Base-by-base conservation (phyloP, 352 stramenopile species). In the Phytophthora rubi region DNA sequence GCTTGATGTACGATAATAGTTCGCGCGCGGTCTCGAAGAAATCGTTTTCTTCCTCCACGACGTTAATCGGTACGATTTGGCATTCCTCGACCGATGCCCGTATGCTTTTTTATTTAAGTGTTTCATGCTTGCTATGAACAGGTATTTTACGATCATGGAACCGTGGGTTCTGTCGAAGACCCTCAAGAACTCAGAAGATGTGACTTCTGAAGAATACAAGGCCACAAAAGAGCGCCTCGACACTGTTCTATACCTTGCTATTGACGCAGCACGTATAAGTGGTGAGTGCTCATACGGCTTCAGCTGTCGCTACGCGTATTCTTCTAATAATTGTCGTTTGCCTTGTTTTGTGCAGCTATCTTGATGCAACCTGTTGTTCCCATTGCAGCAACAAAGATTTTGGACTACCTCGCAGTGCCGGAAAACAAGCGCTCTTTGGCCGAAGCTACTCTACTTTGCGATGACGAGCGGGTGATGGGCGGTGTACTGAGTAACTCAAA, bases 21-120 rank as follows among this genome's bases (percentile, higher is more conserved):
- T 95, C 54, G 81, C 78, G 21, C 66, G 77, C 16, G 88, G 83
- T 1, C 75, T 93, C 21, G 83, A 91, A 75, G 82, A 90, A 55
- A 83, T 95, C 56, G 72, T 95, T 6, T 90, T 91, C 53, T 93
- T 88, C 59, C 80, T 95, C 7, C 82, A 94, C 57, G 86, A 95
- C 62, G 81, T 95, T 37, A 95, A 95, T 56, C 79, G 82, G 75
- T 91, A 65, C 15, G 71, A 37, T 58, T 45, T 47, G 15, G 1
- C 3, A 35, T 49, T 39, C 18, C 10, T 49, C 48, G n/a, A 26
- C 23, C 23, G 23, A 26, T 26, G 23, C 23, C 18, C 18, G 18
- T 21, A 26, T 26, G 23, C 1, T 26, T 26, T 26, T 3, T 26
- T 26, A 26, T 3, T 26, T 26, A 3, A 26, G 23, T 26, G 4